Conservation (phyloP, 2,329 filamentous ascomycete genomes). For the Alternaria brassicae region DNA sequence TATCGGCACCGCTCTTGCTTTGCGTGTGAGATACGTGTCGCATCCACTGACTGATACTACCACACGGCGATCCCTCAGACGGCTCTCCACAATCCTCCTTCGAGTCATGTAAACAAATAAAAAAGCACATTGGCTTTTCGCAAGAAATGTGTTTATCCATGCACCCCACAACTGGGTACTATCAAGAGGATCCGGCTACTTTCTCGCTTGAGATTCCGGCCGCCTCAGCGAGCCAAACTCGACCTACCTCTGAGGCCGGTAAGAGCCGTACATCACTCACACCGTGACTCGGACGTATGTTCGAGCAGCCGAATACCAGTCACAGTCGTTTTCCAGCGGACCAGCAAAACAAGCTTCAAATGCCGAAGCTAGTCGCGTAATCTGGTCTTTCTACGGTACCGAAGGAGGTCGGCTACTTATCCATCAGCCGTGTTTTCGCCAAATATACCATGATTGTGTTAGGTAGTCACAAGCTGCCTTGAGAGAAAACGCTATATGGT, state of each 20-base stretch:
- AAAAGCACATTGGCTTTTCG: background rate
- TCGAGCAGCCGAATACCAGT: background rate
- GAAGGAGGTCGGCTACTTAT: background rate
- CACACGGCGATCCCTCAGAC: background rate
- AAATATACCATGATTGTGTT: background rate
- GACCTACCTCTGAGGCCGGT: background rate
- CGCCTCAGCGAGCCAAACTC: background rate
- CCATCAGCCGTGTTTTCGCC: background rate
- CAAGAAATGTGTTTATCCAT: background rate
- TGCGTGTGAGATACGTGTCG: background rate
- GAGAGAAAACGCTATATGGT: slow-evolving; percentile 9
- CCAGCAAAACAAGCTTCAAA: background rate
- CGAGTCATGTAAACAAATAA: background rate
- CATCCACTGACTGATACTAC: background rate
- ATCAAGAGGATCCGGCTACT: background rate
- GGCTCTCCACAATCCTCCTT: background rate
- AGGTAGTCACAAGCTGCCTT: background rate
- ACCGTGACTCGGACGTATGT: background rate
- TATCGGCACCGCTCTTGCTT: background rate
- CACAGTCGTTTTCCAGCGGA: background rate
- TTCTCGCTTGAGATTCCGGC: background rate
- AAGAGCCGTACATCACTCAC: background rate
- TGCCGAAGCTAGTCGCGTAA: background rate
- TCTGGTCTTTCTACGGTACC: background rate
- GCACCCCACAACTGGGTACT: background rate